Evolutionary conservation across 805 yeast genomes (phyloP).

Genomic region (Metschnikowia vanudenii): DNA sequence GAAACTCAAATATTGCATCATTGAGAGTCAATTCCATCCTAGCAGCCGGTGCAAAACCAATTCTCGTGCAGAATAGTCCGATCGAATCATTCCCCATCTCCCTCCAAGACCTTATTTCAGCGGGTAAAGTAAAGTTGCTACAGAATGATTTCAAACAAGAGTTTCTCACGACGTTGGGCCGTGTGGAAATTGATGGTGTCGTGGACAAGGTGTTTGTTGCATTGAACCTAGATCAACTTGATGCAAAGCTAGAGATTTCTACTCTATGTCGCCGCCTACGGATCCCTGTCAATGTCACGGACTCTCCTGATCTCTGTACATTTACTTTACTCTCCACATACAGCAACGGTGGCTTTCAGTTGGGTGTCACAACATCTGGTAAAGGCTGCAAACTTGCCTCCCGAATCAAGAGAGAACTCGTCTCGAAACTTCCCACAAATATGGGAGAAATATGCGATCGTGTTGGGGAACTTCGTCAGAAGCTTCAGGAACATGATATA

Average conservation of each 20-base stretch:
- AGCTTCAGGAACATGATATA: constrained; percentile 52
- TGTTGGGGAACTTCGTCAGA: constrained; percentile 63
- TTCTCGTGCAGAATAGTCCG: constrained; percentile 41
- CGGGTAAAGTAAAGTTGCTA: constrained; percentile 25
- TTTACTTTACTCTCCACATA: constrained; percentile 75
- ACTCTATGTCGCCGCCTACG: constrained; percentile 56
- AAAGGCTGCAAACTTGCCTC: constrained; percentile 87
- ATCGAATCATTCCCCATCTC: constrained; percentile 25
- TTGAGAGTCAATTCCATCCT: constrained; percentile 49
- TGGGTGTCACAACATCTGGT: constrained; percentile 83
- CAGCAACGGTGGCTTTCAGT: constrained; percentile 68
- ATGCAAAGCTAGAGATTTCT: constrained; percentile 42
- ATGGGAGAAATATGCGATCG: constrained; percentile 66
- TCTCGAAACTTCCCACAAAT: constrained; percentile 61
- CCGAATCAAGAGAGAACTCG: constrained; percentile 72
- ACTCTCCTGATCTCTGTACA: constrained; percentile 67
- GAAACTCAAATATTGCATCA: constrained; percentile 39
- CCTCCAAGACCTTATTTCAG: constrained; percentile 25
- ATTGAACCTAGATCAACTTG: constrained; percentile 30
- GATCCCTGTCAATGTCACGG: constrained; percentile 81
- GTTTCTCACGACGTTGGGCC: constrained; percentile 58
- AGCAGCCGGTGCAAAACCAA: constrained; percentile 55
- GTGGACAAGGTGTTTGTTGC: constrained; percentile 79
- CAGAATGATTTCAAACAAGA: constrained; percentile 28
- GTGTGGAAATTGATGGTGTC: constrained; percentile 56